Evolutionary conservation across 495 filamentous ascomycete genomes (phyloP), one percentile per base, ranked within the genome.

Genomic region (Massariosphaeria phaeospora): DNA sequence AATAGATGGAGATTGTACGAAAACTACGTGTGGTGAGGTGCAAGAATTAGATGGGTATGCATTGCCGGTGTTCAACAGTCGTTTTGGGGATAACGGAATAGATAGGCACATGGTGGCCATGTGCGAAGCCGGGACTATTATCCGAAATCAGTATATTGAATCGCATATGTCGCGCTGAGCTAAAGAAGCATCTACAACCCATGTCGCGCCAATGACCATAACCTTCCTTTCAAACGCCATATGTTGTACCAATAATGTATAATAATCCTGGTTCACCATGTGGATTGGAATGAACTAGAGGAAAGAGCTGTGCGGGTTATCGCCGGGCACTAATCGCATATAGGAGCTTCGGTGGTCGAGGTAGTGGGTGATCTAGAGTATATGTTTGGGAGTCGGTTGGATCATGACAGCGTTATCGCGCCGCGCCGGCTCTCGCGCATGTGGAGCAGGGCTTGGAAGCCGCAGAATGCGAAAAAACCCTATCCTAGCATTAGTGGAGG

Each of bases 401-500:
- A 33, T 63, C 43, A 70, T 58, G 61, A 68, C 61, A 94, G 75
- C 47, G 83, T 81, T 76, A 96, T 95, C 46, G 86, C 84, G 45
- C 90, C 90, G 61, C 84, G 76, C 70, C 86, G 78, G 69, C 80
- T 86, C 66, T 85, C 80, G 69, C 87, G 80, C 48, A 84, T 66
- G 63, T 95, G 88, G 38, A 95, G 76, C 56, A 83, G 78, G 42
- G 88, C 90, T 67, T 96, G 90, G 64, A 86, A 79, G 24, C 82
- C 84, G 73, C 90, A 96, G 74, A 94, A 95, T 42, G 93, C 79
- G 51, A 96, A 80, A 75, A 96, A 96, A 0, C 77, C 81, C 89
- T 95, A 46, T 33, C 17, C 29, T 10, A 36, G 7, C 24, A 54
- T 65, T 36, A 64, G 51, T 38, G 10, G 12, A 51, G 24, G 12